Evolutionary conservation across 2,329 filamentous ascomycete genomes (phyloP).

Genomic region (Scytalidium sp.): DNA sequence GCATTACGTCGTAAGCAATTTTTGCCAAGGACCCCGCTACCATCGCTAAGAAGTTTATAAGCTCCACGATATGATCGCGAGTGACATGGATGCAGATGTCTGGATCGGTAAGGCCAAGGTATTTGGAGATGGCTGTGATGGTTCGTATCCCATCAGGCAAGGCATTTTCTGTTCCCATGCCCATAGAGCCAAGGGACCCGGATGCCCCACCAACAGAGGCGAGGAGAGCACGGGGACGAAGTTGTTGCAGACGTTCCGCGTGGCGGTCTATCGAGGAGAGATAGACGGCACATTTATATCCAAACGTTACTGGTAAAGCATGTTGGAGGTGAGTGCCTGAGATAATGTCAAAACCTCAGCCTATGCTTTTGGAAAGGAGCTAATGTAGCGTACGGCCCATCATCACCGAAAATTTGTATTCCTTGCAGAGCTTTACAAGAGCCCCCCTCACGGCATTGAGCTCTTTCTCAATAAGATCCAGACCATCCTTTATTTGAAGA

Average conservation of each 20-base stretch:
- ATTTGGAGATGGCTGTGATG: conserved; percentile 41
- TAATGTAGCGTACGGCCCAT: conserved; percentile 37
- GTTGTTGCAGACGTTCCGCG: conserved; percentile 39
- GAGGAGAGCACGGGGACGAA: conserved; percentile 40
- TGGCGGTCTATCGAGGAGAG: conserved; percentile 46
- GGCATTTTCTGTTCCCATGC: conserved; percentile 32
- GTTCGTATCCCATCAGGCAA: conserved; percentile 37
- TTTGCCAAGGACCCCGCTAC: conserved; percentile 50
- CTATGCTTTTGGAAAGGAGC: conserved; percentile 13
- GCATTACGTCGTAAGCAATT: conserved; percentile 49
- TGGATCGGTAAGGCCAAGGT: conserved; percentile 43
- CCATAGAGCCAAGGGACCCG: conserved; percentile 49
- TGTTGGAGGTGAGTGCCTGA: conserved; percentile 51
- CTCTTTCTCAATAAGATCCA: conserved; percentile 41
- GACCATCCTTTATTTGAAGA: conserved; percentile 46
- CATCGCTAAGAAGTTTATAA: conserved; percentile 47
- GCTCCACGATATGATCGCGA: conserved; percentile 48
- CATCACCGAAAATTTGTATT: neutral
- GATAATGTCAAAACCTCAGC: conserved; percentile 41
- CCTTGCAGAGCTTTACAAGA: conserved; percentile 33
- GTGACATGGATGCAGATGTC: conserved; percentile 53
- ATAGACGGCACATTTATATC: conserved; percentile 53
- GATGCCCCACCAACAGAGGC: conserved; percentile 54
- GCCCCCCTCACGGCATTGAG: conserved; percentile 38
- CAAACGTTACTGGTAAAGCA: conserved; percentile 51